Base-by-base conservation (phyloP, 345 rosid species). In the Hirschfeldia incana region DNA sequence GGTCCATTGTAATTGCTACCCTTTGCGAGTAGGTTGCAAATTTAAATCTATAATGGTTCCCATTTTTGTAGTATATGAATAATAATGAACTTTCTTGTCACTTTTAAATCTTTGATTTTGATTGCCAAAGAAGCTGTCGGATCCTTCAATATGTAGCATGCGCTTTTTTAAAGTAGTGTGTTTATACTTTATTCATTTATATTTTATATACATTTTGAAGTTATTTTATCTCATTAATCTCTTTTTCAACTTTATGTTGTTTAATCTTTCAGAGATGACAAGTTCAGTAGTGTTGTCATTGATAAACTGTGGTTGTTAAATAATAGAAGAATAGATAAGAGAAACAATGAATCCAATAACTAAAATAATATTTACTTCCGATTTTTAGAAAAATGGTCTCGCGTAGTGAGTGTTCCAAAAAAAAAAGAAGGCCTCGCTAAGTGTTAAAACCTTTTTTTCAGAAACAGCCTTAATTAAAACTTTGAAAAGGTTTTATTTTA, bases 21-120 rank as follows among this genome's bases (percentile, higher is more conserved):
- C 65, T 66, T 73, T 73, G 67, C 27, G 65, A 46, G 68, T 78
- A 78, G 69, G 74, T 79, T 73, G 51, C 82, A 73, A 73, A 11
- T 79, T 49, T 67, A 67, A 73, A 67, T 26, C 15, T 60, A 51
- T 60, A 65, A 10, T 72, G 27, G 26, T 57, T 72, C 37, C 73
- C 77, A 59, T 30, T 66, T 78, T 59, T 67, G 74, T 67, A 51
- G 57, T 51, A 72, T 62, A 55, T 72, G 37, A 29, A 64, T 49
- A 71, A 49, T 72, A 73, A 33, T 73, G 65, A 73, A 51, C 51
- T 79, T 69, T 74, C 71, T 61, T 62, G 71, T 68, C 78, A 37
- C 66, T 62, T 74, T 62, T 61, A 74, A 62, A 8, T 29, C 21
- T 30, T 8, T 62, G 82, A 74, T 61, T 28, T 79, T 69, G 82